Conservation (phyloP, 2,329 filamentous ascomycete genomes). For the Amesomyces nigricolor region DNA sequence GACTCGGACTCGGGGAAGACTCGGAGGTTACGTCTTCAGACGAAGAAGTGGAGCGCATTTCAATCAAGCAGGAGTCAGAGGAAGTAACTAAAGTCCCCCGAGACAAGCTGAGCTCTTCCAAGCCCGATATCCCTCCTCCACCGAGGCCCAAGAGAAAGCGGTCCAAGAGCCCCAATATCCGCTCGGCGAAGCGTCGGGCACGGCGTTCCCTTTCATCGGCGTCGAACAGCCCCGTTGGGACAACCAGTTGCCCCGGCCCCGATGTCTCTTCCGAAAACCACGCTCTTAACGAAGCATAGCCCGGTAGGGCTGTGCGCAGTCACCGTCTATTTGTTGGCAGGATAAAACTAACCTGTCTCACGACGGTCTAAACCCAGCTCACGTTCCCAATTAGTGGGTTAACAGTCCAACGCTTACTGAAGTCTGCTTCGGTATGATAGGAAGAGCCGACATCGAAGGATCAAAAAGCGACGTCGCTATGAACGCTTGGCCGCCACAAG, state of each 20-base stretch:
- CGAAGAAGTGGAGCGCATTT: too few relatives aligned
- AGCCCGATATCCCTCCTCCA: background rate
- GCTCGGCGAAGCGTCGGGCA: background rate
- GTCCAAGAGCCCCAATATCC: background rate
- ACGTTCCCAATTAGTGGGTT: conserved; percentile 25
- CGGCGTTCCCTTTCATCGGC: background rate
- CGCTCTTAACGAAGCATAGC: too few relatives aligned
- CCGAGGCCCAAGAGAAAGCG: background rate
- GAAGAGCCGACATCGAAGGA: conserved; percentile 33
- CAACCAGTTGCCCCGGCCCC: background rate
- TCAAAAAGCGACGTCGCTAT: conserved; percentile 24
- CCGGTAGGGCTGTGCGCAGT: too few relatives aligned
- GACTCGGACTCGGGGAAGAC: too few relatives aligned
- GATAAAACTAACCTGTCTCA: background rate
- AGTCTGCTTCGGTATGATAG: conserved; percentile 35
- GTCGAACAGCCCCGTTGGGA: background rate
- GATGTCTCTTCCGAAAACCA: too few relatives aligned
- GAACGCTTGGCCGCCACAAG: conserved; percentile 19
- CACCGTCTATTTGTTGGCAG: background rate
- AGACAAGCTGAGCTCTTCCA: background rate
- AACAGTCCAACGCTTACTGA: conserved; percentile 29
- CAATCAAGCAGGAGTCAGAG: background rate
- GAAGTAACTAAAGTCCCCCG: background rate
- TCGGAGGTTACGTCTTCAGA: too few relatives aligned
- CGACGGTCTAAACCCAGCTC: conserved; percentile 1